phyloP scores from a whole-genome alignment of 2,329 filamentous ascomycete species.

The Aspergillaceae sp. region DNA sequence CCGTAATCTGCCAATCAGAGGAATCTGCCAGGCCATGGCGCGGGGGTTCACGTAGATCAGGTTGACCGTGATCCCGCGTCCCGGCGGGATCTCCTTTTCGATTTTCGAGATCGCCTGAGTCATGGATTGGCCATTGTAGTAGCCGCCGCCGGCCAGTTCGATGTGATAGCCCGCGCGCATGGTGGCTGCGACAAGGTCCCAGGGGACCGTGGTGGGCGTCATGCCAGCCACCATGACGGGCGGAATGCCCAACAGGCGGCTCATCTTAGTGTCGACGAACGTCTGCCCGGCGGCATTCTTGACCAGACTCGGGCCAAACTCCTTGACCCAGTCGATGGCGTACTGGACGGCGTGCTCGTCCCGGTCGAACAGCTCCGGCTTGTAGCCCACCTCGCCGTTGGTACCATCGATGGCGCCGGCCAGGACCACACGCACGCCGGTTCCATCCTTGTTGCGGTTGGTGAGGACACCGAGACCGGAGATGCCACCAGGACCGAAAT shows the following conservation, averaged over 20 bases:
- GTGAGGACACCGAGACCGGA: slow-evolving; percentile 93
- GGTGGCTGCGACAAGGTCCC: slow-evolving; percentile 84
- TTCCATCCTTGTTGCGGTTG: slow-evolving; percentile 98
- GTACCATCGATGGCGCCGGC: slow-evolving; percentile 89
- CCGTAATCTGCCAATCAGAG: slow-evolving; percentile 67
- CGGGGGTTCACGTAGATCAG: slow-evolving; percentile 84
- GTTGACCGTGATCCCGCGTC: slow-evolving; percentile 81
- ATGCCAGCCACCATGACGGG: slow-evolving; percentile 86
- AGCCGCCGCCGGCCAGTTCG: slow-evolving; percentile 81
- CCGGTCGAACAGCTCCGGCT: slow-evolving; percentile 93
- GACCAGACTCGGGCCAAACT: slow-evolving; percentile 85
- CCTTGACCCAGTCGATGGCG: slow-evolving; percentile 94
- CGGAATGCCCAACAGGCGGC: slow-evolving; percentile 70
- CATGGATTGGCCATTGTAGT: slow-evolving; percentile 76
- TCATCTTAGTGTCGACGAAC: slow-evolving; percentile 96
- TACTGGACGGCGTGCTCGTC: slow-evolving; percentile 94
- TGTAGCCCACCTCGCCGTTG: slow-evolving; percentile 87
- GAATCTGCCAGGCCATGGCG: slow-evolving; percentile 89
- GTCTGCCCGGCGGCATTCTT: slow-evolving; percentile 83
- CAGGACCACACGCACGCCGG: slow-evolving; percentile 90
- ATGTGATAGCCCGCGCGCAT: slow-evolving; percentile 96
- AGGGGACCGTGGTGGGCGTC: slow-evolving; percentile 80
- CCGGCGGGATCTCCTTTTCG: slow-evolving; percentile 71
- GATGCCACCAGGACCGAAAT: slow-evolving; percentile 94
- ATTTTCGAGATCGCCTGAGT: slow-evolving; percentile 76